Percentiles rank a stretch among this genome's conserved stretches.
These are phyloP conservation scores for Sutorius australiensis DNA, from an alignment of 768 basidiomycete species.

Conservation along the genomic window DNA sequence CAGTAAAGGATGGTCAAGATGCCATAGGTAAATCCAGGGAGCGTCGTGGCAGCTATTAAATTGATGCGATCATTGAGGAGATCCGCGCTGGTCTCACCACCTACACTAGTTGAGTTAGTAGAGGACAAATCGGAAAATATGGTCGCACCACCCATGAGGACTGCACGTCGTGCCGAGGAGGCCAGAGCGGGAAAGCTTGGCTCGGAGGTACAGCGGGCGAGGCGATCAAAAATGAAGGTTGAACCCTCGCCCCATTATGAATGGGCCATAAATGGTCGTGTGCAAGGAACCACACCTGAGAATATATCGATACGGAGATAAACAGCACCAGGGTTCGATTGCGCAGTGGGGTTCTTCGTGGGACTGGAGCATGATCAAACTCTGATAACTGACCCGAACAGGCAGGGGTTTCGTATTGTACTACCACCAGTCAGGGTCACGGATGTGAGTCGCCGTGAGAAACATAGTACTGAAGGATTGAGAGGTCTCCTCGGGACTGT, in stretches of 20 bases:
- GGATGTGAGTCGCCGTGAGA: background rate
- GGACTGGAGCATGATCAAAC: slow-evolving; percentile 10
- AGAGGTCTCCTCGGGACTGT: background rate
- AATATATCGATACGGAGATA: slow-evolving; percentile 16
- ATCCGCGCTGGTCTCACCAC: background rate
- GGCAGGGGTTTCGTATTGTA: background rate
- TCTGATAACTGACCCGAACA: slow-evolving; percentile 20
- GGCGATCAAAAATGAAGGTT: slow-evolving; percentile 14
- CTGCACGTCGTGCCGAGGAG: background rate
- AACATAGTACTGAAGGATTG: background rate
- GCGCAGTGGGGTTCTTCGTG: slow-evolving; percentile 6
- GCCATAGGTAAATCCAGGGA: slow-evolving; percentile 22
- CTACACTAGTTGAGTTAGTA: slow-evolving; percentile 7
- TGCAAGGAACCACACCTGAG: slow-evolving; percentile 6
- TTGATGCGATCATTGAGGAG: slow-evolving; percentile 23
- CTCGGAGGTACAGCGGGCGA: slow-evolving; percentile 8
- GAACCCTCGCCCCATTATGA: slow-evolving; percentile 14
- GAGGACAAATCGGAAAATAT: slow-evolving; percentile 6
- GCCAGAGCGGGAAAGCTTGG: slow-evolving; percentile 1
- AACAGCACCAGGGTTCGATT: background rate
- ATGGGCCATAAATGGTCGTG: slow-evolving; percentile 25
- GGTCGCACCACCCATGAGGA: slow-evolving; percentile 6
- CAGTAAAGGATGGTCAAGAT: slow-evolving; percentile 20
- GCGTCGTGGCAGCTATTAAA: slow-evolving; percentile 24
- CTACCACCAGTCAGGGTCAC: slow-evolving; percentile 14